phyloP scores from a whole-genome alignment of 306 rosid species.

The Inga leiocalycina region DNA sequence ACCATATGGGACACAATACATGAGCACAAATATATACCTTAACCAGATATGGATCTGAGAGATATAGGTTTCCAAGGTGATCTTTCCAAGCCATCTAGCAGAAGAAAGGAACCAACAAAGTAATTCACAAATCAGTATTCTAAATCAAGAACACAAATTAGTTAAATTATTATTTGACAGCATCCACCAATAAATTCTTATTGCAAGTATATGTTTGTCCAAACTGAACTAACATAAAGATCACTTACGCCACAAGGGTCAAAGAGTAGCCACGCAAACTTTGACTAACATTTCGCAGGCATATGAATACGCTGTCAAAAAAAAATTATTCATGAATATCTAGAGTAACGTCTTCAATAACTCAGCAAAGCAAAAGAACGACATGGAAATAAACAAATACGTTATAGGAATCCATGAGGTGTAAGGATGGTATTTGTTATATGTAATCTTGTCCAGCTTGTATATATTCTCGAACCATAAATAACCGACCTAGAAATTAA shows the following conservation, averaged over 20 bases:
- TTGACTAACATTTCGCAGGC: slow-evolving; percentile 87
- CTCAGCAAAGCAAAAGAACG: slow-evolving; percentile 18
- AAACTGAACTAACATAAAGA: slow-evolving; percentile 21
- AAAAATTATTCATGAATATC: slow-evolving; percentile 26
- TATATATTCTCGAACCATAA: slow-evolving; percentile 85
- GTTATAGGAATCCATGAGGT: slow-evolving; percentile 99
- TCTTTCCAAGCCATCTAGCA: slow-evolving; percentile 96
- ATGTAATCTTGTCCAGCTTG: slow-evolving; percentile 84
- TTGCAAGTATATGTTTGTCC: neutral
- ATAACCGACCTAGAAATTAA: slow-evolving; percentile 71
- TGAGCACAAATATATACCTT: slow-evolving; percentile 52
- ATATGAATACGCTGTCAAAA: slow-evolving; percentile 76
- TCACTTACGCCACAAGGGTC: slow-evolving; percentile 86
- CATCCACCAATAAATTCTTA: slow-evolving; percentile 17
- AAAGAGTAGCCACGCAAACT: slow-evolving; percentile 74
- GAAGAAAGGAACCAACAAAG: slow-evolving; percentile 16
- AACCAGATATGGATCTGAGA: slow-evolving; percentile 97
- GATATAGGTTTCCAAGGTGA: slow-evolving; percentile 94
- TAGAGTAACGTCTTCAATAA: slow-evolving; percentile 21
- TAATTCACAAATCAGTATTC: slow-evolving; percentile 23
- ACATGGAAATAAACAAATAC: slow-evolving; percentile 51
- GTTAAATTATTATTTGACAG: slow-evolving; percentile 8
- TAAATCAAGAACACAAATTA: slow-evolving; percentile 27
- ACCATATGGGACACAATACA: neutral
- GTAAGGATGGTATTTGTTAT: slow-evolving; percentile 94